phyloP scores from a whole-genome alignment of 2,329 filamentous ascomycete genomes.

The Drechslerella dactyloides region DNA sequence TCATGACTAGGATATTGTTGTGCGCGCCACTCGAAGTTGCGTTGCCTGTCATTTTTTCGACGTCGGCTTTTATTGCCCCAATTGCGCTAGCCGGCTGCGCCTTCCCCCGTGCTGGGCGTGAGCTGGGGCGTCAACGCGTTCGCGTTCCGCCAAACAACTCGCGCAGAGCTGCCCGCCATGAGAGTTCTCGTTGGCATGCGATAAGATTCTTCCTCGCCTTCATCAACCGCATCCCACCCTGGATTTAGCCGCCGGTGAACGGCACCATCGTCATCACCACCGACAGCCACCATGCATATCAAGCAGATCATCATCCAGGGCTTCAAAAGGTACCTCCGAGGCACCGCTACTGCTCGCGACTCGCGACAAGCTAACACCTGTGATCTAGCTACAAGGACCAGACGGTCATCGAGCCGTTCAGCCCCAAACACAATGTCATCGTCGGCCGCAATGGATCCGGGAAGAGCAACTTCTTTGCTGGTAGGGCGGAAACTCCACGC shows the following conservation, averaged over 20 bases:
- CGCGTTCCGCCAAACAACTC: conserved; percentile 49
- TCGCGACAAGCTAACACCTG: conserved; percentile 31
- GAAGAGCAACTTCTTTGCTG: conserved; percentile 98
- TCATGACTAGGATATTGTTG: not conserved
- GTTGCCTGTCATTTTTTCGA: conserved; percentile 51
- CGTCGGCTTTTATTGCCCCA: conserved; percentile 33
- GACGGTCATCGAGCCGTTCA: conserved; percentile 97
- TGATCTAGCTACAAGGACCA: conserved; percentile 92
- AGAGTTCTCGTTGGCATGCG: conserved; percentile 21
- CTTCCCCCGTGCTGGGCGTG: conserved; percentile 17
- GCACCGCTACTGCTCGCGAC: conserved; percentile 1
- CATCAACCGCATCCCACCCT: conserved; percentile 19
- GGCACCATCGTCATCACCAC: conserved; percentile 37
- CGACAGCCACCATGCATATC: conserved; percentile 77
- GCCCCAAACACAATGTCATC: conserved; percentile 95
- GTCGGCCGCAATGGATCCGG: conserved; percentile 98
- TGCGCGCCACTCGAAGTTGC: no score
- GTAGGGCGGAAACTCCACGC: conserved; percentile 18
- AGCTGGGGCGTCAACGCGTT: conserved; percentile 38
- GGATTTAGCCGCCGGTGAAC: conserved; percentile 48
- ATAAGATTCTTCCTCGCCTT: conserved; percentile 31
- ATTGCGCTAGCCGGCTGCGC: conserved; percentile 12
- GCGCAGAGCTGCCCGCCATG: conserved; percentile 26
- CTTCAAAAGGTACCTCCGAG: conserved; percentile 82
- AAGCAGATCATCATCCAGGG: conserved; percentile 99